These are phyloP conservation scores for Canavalia ensiformis DNA, from an alignment of 306 rosid genomes.

Conservation along the genomic window DNA sequence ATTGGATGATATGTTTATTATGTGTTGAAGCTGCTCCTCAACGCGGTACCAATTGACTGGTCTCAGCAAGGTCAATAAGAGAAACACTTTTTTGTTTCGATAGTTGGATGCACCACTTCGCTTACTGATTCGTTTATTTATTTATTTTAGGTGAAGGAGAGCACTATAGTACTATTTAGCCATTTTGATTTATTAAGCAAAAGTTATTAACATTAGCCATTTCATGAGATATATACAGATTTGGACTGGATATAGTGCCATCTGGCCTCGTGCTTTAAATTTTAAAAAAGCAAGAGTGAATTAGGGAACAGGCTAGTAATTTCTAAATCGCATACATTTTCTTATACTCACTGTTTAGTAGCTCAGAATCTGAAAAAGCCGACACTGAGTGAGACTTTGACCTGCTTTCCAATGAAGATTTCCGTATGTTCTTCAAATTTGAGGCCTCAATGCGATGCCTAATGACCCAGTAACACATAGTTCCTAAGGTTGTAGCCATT, in stretches of 20 bases:
- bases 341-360: conserved; percentile 77
- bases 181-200: background rate
- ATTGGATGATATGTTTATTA: background rate
- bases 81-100: no score
- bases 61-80: no score
- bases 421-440: conserved; percentile 70
- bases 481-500: conserved; percentile 92
- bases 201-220: background rate
- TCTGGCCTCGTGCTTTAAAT: conserved; percentile 23
- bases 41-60: no score
- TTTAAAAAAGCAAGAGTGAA: background rate
- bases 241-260: conserved; percentile 17
- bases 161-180: background rate
- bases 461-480: conserved; percentile 91
- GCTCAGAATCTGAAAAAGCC: conserved; percentile 81
- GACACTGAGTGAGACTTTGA: conserved; percentile 73
- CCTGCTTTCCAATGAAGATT: conserved; percentile 73
- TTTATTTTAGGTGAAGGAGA: background rate
- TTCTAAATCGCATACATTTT: conserved; percentile 90
- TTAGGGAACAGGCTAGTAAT: background rate
- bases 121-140: background rate
- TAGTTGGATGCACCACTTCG: background rate
- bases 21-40: background rate
- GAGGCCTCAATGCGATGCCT: conserved; percentile 86
- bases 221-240: conserved; percentile 33